phyloP scores from a whole-genome alignment of 2,329 filamentous ascomycete species.

The Lasiodiplodia citricola region DNA sequence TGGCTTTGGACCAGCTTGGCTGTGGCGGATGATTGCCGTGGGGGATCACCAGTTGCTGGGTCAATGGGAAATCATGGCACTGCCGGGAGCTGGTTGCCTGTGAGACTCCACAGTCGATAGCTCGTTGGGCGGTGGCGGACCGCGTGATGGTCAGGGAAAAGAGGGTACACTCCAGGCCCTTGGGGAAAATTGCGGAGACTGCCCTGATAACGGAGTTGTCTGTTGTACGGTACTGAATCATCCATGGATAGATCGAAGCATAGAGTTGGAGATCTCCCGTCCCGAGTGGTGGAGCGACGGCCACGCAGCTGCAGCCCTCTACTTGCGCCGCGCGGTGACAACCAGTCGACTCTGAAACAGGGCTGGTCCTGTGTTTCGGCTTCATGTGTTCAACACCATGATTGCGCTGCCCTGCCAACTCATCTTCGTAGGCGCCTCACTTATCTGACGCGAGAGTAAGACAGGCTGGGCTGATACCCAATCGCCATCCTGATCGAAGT shows the following conservation, averaged over 20 bases:
- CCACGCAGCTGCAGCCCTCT: not conserved
- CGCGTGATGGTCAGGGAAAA: not conserved
- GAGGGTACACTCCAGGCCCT: not conserved
- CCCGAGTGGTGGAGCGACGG: slow-evolving; percentile 7
- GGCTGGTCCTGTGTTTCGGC: slow-evolving; percentile 3
- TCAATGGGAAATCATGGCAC: slow-evolving; percentile 1
- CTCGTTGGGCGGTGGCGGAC: slow-evolving; percentile 3
- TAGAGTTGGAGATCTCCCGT: slow-evolving; percentile 20
- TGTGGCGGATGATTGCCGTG: slow-evolving; percentile 18
- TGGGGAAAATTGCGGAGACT: not conserved
- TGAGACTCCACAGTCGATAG: not conserved
- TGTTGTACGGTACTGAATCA: slow-evolving; percentile 10
- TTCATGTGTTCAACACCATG: not conserved
- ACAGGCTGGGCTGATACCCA: not conserved
- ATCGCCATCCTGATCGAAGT: not conserved
- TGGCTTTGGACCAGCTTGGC: slow-evolving; percentile 7
- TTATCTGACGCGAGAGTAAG: slow-evolving; percentile 8
- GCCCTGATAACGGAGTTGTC: not conserved
- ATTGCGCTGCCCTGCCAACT: not conserved
- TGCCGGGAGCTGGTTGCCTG: slow-evolving; percentile 1
- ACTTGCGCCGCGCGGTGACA: slow-evolving; percentile 1
- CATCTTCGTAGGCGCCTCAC: slow-evolving; percentile 15
- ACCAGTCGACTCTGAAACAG: slow-evolving; percentile 14
- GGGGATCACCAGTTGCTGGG: slow-evolving; percentile 21
- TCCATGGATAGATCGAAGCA: slow-evolving; percentile 17